Percentiles rank a stretch among this genome's conserved stretches.
Conservation (phyloP, 768 basidiomycete genomes). For the Boletellus ananiceps region DNA sequence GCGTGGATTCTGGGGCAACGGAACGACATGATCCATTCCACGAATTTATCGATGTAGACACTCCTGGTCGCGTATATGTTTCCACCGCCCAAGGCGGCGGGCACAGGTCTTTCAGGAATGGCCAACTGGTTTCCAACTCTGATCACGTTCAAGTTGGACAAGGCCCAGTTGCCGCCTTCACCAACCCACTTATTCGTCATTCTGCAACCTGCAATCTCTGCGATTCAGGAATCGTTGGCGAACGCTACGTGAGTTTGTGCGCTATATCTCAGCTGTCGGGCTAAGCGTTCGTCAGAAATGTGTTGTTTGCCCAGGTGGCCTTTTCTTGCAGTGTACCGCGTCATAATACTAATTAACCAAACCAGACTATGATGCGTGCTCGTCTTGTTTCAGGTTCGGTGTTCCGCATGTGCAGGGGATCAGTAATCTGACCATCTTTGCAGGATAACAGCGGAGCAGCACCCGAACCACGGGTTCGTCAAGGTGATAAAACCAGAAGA, state of each 20-base stretch:
- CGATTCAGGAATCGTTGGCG: conserved; percentile 62
- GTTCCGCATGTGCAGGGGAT: neutral
- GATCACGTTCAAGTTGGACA: neutral
- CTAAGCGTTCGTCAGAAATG: conserved; percentile 57
- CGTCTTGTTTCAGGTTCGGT: conserved; percentile 57
- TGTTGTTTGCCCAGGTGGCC: conserved; percentile 52
- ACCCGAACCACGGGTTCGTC: conserved; percentile 73
- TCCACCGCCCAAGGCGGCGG: conserved; percentile 46
- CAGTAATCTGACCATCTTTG: neutral
- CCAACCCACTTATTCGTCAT: conserved; percentile 42
- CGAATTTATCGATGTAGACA: conserved; percentile 64
- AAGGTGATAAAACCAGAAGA: conserved; percentile 51
- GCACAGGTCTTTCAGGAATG: conserved; percentile 29
- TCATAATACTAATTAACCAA: conserved; percentile 1
- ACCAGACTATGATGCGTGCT: conserved; percentile 73
- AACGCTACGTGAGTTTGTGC: conserved; percentile 58
- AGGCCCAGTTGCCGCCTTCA: neutral
- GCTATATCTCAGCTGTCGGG: neutral
- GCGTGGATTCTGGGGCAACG: conserved; percentile 46
- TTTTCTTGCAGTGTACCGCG: no score
- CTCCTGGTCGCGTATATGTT: conserved; percentile 60
- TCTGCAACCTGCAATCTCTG: conserved; percentile 74
- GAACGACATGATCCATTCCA: conserved; percentile 59
- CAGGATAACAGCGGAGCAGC: conserved; percentile 67
- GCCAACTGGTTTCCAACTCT: conserved; percentile 1